Evolutionary conservation across 345 rosid genomes (phyloP).

Genomic region (Clarkia xantiana): DNA sequence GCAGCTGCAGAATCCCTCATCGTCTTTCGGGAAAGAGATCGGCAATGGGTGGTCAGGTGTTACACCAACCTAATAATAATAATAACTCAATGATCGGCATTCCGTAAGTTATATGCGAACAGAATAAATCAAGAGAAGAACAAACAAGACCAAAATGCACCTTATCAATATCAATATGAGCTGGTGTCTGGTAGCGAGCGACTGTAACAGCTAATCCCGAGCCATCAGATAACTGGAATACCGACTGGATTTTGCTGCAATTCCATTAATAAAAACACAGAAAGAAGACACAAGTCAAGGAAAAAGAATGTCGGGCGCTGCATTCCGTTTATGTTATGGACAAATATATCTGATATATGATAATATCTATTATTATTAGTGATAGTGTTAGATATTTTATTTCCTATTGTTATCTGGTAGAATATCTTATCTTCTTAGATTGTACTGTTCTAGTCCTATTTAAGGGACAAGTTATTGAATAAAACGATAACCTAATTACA

Average conservation of each 20-base stretch:
- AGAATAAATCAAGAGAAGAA: background rate
- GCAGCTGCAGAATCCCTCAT: constrained; percentile 62
- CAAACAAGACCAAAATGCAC: constrained; percentile 16
- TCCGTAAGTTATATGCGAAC: background rate
- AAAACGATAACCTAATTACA: no score
- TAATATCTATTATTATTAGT: no score
- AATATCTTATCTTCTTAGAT: no score
- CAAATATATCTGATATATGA: background rate
- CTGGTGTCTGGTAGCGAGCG: constrained; percentile 93
- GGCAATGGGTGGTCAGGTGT: constrained; percentile 89
- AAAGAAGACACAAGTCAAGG: constrained; percentile 2
- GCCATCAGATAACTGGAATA: constrained; percentile 88
- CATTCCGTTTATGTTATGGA: no score
- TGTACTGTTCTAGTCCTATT: no score
- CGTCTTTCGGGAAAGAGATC: constrained; percentile 64
- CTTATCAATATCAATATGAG: constrained; percentile 78
- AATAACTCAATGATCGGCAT: background rate
- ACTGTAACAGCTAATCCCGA: constrained; percentile 88
- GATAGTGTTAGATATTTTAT: no score
- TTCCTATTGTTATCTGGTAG: no score
- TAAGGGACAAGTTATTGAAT: no score
- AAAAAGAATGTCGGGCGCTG: background rate
- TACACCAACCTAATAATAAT: constrained; percentile 27
- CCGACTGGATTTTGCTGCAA: constrained; percentile 91
- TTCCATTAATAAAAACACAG: constrained; percentile 1